A percentile compares a stretch with the other conserved stretches of the same genome.
These are phyloP conservation scores for Aspergillus quadricinctus DNA, from an alignment of 2,329 filamentous ascomycete species.

Conservation along the genomic window DNA sequence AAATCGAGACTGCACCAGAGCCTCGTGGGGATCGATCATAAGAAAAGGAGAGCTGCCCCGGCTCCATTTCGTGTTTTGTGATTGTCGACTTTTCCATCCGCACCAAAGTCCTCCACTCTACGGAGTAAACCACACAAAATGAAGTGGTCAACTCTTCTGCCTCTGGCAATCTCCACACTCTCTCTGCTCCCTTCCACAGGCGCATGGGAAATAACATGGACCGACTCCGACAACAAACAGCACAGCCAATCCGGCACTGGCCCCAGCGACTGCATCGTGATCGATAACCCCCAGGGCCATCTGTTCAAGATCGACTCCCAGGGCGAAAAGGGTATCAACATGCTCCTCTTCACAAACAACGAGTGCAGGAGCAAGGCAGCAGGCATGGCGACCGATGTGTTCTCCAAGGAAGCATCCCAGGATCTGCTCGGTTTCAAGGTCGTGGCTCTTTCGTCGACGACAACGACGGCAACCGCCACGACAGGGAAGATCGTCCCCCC, in stretches of 20 bases:
- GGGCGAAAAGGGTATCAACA: conserved; percentile 9
- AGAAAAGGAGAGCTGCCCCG: neutral
- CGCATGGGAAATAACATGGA: conserved; percentile 10
- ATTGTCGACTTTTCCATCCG: neutral
- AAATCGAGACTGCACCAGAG: neutral
- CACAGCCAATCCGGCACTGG: conserved; percentile 5
- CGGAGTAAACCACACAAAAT: conserved; percentile 1
- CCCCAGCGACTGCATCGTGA: conserved; percentile 8
- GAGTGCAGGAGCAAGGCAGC: conserved; percentile 3
- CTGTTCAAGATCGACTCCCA: conserved; percentile 10
- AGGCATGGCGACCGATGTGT: conserved; percentile 5
- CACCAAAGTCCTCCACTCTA: too few species aligned
- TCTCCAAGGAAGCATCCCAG: conserved; percentile 4
- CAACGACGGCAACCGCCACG: neutral
- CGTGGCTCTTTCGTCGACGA: neutral
- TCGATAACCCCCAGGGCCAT: conserved; percentile 8
- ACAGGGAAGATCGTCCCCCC: neutral
- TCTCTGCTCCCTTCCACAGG: conserved; percentile 1
- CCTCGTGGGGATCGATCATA: neutral
- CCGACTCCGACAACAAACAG: conserved; percentile 2
- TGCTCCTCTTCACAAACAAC: conserved; percentile 9
- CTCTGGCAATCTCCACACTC: neutral
- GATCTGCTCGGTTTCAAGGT: conserved; percentile 10
- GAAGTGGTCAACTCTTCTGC: conserved; percentile 8
- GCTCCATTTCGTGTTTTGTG: neutral